phyloP scores from a whole-genome alignment of 2,329 filamentous ascomycete species.

The Colletotrichum euphorbiae region DNA sequence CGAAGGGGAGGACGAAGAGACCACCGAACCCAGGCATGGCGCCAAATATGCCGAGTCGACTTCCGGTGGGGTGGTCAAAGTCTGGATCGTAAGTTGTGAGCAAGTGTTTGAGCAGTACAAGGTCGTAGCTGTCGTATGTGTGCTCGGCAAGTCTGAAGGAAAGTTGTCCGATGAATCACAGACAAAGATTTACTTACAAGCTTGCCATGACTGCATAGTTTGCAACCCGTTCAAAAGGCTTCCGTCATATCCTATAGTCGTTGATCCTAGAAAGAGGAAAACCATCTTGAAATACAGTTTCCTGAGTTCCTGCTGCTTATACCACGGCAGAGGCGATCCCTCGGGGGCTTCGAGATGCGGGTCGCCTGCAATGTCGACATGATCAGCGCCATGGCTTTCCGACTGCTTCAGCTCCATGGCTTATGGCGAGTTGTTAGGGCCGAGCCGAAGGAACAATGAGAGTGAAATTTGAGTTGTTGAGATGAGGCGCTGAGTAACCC shows the following conservation, averaged over 20 bases:
- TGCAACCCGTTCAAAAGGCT: slow-evolving; percentile 61
- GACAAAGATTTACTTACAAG: slow-evolving; percentile 44
- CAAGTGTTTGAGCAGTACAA: too few species aligned
- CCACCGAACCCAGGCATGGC: slow-evolving; percentile 62
- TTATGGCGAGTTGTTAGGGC: background rate
- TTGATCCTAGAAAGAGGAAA: slow-evolving; percentile 49
- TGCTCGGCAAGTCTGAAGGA: too few species aligned
- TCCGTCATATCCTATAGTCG: slow-evolving; percentile 54
- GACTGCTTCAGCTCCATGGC: slow-evolving; percentile 29
- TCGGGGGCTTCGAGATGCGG: slow-evolving; percentile 16
- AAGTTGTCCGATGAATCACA: slow-evolving; percentile 26
- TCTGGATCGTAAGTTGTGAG: slow-evolving; percentile 9
- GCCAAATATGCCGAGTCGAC: slow-evolving; percentile 55
- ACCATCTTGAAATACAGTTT: slow-evolving; percentile 48
- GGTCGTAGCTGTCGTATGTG: too few species aligned
- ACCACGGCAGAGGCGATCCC: slow-evolving; percentile 44
- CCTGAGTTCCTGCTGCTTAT: slow-evolving; percentile 47
- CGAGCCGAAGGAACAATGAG: background rate
- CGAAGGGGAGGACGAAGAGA: slow-evolving; percentile 59
- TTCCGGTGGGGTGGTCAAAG: slow-evolving; percentile 52
- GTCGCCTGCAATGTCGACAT: slow-evolving; percentile 10
- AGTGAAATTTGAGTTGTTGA: background rate
- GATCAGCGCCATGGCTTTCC: slow-evolving; percentile 20
- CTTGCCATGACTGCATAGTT: slow-evolving; percentile 57
- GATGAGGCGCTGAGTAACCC: background rate